Evolutionary conservation across 2,329 filamentous ascomycete genomes (phyloP), one percentile per base, ranked within the genome.

Genomic region (Penicillium sp.): DNA sequence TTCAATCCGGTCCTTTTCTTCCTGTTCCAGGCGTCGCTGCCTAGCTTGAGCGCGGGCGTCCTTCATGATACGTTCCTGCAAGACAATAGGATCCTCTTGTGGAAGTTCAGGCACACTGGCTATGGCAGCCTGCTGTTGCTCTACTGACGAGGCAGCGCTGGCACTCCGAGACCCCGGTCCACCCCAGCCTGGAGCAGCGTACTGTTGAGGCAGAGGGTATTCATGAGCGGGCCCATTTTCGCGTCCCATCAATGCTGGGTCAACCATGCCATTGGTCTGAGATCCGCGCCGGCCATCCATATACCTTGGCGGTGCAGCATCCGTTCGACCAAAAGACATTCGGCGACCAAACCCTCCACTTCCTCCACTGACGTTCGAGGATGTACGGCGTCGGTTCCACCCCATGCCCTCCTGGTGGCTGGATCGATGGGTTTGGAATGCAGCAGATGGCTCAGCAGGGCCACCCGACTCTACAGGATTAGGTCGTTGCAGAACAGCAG

Each of bases 291-390:
- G 69, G 43, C 64, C 67, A 51, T 82, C 80, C 54, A 74, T 69
- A 12, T 71, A 67, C 53, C 76, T 73, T n/a, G 73, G 68, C 8
- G 75, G 69, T 35, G 78, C 74, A 37, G 78, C 74, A 54, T 80
- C 80, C 58, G 77, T 74, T 63, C 80, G 80, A 63, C 80, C 79
- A 65, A 83, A 79, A 1, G 85, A 88, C 79, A 84, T 83, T 37
- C 89, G 86, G 66, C 89, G 85, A 67, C 84, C 83, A 64, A 88
- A 85, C 39, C 85, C 83, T 61, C 89, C 89, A 73, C 92, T 96
- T 60, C 90, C 90, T 57, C 91, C 92, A 73, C 93, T 97, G 42
- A 96, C 89, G 70, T 92, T 96, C 2, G 94, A 98, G 15, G 94
- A 97, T 59, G 90, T 90, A 63, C 94, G 88, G 62, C 92, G 87